These are phyloP conservation scores for Fonsecaea monophora DNA, from an alignment of 2,329 filamentous ascomycete genomes.

Conservation along the genomic window DNA sequence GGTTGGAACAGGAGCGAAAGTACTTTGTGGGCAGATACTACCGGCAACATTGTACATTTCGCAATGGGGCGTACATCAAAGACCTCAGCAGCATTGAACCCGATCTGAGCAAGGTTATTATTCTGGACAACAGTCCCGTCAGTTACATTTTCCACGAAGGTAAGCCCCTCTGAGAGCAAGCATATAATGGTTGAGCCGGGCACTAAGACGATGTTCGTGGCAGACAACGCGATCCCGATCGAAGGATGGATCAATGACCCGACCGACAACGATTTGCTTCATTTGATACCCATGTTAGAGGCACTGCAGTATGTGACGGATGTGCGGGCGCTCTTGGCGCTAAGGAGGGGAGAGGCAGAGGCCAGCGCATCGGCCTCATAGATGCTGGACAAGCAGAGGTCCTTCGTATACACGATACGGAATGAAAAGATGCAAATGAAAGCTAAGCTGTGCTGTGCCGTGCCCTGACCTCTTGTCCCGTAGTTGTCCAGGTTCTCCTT, in stretches of 20 bases:
- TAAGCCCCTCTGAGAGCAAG: conserved; percentile 51
- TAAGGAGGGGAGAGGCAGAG: conserved; percentile 78
- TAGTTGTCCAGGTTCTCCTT: neutral
- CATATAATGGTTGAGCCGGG: conserved; percentile 33
- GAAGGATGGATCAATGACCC: conserved; percentile 99
- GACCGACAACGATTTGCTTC: conserved; percentile 92
- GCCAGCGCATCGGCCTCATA: conserved; percentile 25
- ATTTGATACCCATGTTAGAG: conserved; percentile 90
- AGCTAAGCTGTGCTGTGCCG: neutral
- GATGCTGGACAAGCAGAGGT: neutral
- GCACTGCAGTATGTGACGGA: conserved; percentile 96
- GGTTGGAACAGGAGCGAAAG: conserved; percentile 95
- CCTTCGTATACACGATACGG: neutral
- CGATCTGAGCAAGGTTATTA: conserved; percentile 97
- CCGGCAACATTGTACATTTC: conserved; percentile 93
- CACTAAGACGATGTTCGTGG: conserved; percentile 7
- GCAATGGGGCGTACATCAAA: conserved; percentile 97
- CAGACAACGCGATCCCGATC: conserved; percentile 98
- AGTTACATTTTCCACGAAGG: conserved; percentile 99
- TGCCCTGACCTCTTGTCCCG: neutral
- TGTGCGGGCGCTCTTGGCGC: conserved; percentile 84
- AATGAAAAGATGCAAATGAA: conserved; percentile 1
- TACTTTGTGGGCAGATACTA: conserved; percentile 95
- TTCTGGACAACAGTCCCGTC: conserved; percentile 96
- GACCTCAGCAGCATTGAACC: conserved; percentile 95